Conservation (phyloP, 352 stramenopile genomes). For the Poterioochromonas sp. region DNA sequence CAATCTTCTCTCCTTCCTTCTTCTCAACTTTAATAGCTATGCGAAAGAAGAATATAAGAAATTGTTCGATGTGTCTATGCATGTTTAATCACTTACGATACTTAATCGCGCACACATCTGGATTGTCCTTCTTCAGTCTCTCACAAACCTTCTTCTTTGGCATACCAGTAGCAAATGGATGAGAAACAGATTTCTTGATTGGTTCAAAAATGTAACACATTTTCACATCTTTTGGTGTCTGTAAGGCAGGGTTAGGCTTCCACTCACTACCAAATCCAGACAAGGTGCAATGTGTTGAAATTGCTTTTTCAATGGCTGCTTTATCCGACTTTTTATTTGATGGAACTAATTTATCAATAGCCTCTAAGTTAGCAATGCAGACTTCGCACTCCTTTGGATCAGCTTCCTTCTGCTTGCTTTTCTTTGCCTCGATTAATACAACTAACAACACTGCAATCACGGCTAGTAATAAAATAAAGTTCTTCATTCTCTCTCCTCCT, state of each 20-base stretch:
- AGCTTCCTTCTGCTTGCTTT: slow-evolving; percentile 4
- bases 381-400: slow-evolving; percentile 50
- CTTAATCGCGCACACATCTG: slow-evolving; percentile 82
- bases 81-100: slow-evolving; percentile 64
- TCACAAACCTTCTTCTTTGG: slow-evolving; percentile 84
- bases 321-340: slow-evolving; percentile 61
- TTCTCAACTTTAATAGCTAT: slow-evolving; percentile 81
- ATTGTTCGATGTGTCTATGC: neutral
- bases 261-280: slow-evolving; percentile 35
- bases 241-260: slow-evolving; percentile 23
- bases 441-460: too few species aligned
- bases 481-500: too few species aligned
- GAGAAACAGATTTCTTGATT: slow-evolving; percentile 82
- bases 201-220: slow-evolving; percentile 83
- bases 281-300: slow-evolving; percentile 66
- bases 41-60: slow-evolving; percentile 22
- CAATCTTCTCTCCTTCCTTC: slow-evolving; percentile 57
- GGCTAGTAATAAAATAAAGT: too few species aligned
- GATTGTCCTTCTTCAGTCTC: slow-evolving; percentile 81
- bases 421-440: slow-evolving; percentile 42
- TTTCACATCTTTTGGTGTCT: slow-evolving; percentile 34
- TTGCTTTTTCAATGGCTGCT: slow-evolving; percentile 61
- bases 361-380: slow-evolving; percentile 77
- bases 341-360: slow-evolving; percentile 61
- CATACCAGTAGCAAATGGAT: slow-evolving; percentile 79